Evolutionary conservation across 2,329 filamentous ascomycete genomes (phyloP).

Genomic region (Grosmannia penicillata): DNA sequence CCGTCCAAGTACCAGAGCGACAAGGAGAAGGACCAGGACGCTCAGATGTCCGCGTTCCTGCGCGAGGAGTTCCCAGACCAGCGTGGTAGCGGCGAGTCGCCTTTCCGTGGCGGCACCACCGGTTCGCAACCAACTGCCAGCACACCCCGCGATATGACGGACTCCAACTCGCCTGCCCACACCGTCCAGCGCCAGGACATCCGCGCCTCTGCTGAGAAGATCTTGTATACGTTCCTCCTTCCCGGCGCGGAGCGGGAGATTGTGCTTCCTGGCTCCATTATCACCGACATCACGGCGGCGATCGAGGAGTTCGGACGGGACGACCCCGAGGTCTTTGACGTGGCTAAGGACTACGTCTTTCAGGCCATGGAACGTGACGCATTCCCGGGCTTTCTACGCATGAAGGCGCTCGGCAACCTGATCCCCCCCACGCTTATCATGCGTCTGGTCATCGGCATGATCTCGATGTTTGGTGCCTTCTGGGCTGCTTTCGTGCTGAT

Average conservation of each 20-base stretch:
- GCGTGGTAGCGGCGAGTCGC: too few relatives aligned
- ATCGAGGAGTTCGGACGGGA: slow-evolving; percentile 88
- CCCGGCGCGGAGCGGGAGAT: slow-evolving; percentile 96
- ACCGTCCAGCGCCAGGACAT: slow-evolving; percentile 82
- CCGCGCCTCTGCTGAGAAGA: slow-evolving; percentile 87
- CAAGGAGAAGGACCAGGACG: slow-evolving; percentile 67
- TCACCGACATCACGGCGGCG: slow-evolving; percentile 67
- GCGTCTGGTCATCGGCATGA: slow-evolving; percentile 69
- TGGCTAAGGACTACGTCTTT: slow-evolving; percentile 97
- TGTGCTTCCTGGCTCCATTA: slow-evolving; percentile 75
- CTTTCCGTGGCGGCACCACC: too few relatives aligned
- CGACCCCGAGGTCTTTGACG: slow-evolving; percentile 93
- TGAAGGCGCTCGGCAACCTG: slow-evolving; percentile 90
- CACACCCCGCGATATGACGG: slow-evolving; percentile 46
- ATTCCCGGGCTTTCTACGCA: slow-evolving; percentile 90
- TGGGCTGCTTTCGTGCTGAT: slow-evolving; percentile 92
- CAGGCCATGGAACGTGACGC: slow-evolving; percentile 99
- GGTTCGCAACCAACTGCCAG: slow-evolving; percentile 36
- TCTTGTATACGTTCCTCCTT: slow-evolving; percentile 92
- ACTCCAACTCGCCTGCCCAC: slow-evolving; percentile 71
- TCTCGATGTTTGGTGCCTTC: slow-evolving; percentile 80
- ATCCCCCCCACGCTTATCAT: slow-evolving; percentile 83
- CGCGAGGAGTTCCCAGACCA: slow-evolving; percentile 54
- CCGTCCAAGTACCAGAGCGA: slow-evolving; percentile 49
- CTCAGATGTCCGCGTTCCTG: slow-evolving; percentile 81